Conservation (phyloP, 148 eudicot species). For the Heliosperma pusillum region DNA sequence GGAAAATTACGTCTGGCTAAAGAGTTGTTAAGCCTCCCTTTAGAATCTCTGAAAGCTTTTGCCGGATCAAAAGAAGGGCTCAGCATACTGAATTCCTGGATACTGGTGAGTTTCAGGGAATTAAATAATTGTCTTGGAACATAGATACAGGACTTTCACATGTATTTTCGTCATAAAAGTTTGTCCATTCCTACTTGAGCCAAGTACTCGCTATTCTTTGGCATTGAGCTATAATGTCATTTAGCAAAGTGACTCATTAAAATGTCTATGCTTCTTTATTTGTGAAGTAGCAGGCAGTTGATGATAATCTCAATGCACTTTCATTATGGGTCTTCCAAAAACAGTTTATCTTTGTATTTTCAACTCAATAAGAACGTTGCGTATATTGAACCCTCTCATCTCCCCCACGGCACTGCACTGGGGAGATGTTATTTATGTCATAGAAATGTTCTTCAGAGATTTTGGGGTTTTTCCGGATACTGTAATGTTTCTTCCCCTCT, state of each 20-base stretch:
- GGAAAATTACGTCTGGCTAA: conserved; percentile 87
- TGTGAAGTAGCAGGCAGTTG: neutral
- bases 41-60: conserved; percentile 76
- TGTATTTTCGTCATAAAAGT: neutral
- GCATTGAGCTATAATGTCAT: neutral
- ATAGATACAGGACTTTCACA: neutral
- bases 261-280: neutral
- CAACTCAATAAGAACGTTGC: neutral
- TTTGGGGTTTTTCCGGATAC: neutral
- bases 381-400: neutral
- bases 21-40: conserved; percentile 78
- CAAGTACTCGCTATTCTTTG: neutral
- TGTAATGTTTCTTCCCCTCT: neutral
- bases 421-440: neutral
- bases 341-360: neutral
- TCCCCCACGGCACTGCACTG: neutral
- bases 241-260: neutral
- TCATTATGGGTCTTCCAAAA: neutral
- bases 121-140: neutral
- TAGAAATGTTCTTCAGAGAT: neutral
- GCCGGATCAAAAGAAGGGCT: conserved; percentile 94
- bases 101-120: conserved; percentile 51
- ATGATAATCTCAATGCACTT: neutral
- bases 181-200: neutral
- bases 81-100: conserved; percentile 82